phyloP scores from a whole-genome alignment of 2,329 filamentous ascomycete species.

The Pseudopyricularia javanii region DNA sequence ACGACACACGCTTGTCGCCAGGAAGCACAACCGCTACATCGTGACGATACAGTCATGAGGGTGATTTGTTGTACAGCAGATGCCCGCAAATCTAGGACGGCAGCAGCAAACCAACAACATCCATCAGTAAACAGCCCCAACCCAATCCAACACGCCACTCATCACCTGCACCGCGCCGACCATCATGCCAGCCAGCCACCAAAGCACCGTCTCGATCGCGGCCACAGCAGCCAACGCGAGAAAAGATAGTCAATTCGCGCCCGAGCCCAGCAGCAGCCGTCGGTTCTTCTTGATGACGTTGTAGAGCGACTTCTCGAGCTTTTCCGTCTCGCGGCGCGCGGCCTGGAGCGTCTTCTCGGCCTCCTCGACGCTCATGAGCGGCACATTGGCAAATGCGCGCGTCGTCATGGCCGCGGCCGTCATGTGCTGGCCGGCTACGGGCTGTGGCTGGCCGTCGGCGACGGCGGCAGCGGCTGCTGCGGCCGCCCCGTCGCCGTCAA shows the following conservation, averaged over 20 bases:
- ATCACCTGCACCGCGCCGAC: background rate
- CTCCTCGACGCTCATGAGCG: conserved; percentile 50
- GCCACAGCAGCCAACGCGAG: background rate
- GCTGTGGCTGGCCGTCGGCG: background rate
- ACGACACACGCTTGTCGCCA: background rate
- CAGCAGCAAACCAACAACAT: background rate
- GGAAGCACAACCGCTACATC: background rate
- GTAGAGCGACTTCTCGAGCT: conserved; percentile 48
- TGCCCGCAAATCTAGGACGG: background rate
- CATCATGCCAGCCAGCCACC: background rate
- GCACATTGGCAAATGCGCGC: conserved; percentile 31
- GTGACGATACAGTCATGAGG: background rate
- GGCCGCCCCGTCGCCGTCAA: background rate
- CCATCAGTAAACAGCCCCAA: conserved; percentile 1
- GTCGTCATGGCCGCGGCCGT: conserved; percentile 8
- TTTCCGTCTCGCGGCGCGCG: conserved; percentile 47
- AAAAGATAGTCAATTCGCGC: conserved; percentile 2
- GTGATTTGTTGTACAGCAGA: background rate
- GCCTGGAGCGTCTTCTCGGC: conserved; percentile 41
- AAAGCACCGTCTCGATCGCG: background rate
- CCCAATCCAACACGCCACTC: conserved; percentile 2
- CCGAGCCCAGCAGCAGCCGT: conserved; percentile 27
- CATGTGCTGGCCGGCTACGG: conserved; percentile 1
- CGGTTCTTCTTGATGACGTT: conserved; percentile 48
- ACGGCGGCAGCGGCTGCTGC: background rate